A percentile compares a stretch with the other conserved stretches of the same genome.
These are phyloP conservation scores for Spirogloea muscicola DNA, from an alignment of 139 green algal species.

Conservation along the genomic window DNA sequence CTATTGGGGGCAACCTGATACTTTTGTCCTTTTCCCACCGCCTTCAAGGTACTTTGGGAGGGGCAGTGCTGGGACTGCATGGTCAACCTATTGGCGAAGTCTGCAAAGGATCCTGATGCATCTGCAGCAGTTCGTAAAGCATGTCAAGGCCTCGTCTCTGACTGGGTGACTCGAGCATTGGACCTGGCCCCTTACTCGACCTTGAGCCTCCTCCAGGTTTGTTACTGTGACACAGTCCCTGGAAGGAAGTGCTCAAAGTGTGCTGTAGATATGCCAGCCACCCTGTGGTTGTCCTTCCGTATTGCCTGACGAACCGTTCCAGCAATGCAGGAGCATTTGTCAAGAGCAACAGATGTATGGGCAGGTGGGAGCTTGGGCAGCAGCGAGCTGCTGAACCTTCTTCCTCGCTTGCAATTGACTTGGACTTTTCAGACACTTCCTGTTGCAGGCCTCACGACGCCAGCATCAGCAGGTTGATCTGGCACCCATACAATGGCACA, in stretches of 20 bases:
- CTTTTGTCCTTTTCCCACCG: background rate
- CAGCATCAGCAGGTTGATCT: background rate
- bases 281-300: background rate
- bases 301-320: background rate
- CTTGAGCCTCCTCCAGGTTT: slow-evolving; percentile 27
- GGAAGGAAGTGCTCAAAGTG: background rate
- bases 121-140: background rate
- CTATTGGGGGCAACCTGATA: background rate
- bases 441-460: background rate
- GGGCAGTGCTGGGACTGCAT: slow-evolving; percentile 11
- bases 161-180: slow-evolving; percentile 29
- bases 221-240: background rate
- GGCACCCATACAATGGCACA: background rate
- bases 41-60: slow-evolving; percentile 36
- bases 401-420: background rate
- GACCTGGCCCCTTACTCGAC: slow-evolving; percentile 21
- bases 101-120: background rate
- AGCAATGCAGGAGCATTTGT: slow-evolving; percentile 4
- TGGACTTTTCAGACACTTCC: background rate
- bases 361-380: background rate
- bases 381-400: background rate
- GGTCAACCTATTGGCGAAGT: slow-evolving; percentile 17
- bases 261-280: background rate
- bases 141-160: background rate
- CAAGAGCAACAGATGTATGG: no score